A percentile compares a stretch with the other conserved stretches of the same genome.
These are phyloP conservation scores for Tetrahymena elliotti DNA, from an alignment of 73 alveolate genomes.

Conservation along the genomic window DNA sequence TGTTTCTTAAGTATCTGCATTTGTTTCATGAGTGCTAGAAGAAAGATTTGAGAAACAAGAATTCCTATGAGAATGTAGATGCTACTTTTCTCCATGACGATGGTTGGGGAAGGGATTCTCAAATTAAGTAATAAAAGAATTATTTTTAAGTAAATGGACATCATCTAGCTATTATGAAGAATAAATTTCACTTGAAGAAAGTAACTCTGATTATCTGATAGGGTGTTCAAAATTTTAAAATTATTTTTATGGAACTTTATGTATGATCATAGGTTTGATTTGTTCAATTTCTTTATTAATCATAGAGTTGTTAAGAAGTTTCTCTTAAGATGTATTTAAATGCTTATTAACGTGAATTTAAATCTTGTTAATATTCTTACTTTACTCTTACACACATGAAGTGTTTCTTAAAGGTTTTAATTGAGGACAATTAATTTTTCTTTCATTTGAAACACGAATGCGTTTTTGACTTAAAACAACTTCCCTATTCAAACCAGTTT, in stretches of 20 bases:
- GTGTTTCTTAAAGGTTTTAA: not conserved
- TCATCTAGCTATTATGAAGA: not conserved
- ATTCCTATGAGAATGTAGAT: not conserved
- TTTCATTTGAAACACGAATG: not conserved
- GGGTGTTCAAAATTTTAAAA: not conserved
- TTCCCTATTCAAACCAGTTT: not conserved
- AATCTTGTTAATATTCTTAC: not conserved
- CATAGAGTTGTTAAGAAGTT: not conserved
- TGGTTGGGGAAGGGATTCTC: not conserved
- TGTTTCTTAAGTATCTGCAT: not conserved
- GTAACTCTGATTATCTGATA: not conserved
- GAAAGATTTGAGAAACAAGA: not conserved
- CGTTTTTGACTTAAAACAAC: not conserved
- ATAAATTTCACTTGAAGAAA: not conserved
- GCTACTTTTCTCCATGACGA: not conserved
- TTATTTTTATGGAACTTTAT: not conserved
- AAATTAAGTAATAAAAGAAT: not conserved
- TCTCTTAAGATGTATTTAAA: not conserved
- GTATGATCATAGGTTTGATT: not conserved
- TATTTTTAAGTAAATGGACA: not conserved
- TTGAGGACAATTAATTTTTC: not conserved
- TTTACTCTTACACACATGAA: not conserved
- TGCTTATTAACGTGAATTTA: not conserved
- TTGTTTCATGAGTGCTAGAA: not conserved
- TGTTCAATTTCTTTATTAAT: not conserved